Evolutionary conservation across 1,139 yeast genomes (phyloP).

Genomic region (Yamadazyma siamensis): DNA sequence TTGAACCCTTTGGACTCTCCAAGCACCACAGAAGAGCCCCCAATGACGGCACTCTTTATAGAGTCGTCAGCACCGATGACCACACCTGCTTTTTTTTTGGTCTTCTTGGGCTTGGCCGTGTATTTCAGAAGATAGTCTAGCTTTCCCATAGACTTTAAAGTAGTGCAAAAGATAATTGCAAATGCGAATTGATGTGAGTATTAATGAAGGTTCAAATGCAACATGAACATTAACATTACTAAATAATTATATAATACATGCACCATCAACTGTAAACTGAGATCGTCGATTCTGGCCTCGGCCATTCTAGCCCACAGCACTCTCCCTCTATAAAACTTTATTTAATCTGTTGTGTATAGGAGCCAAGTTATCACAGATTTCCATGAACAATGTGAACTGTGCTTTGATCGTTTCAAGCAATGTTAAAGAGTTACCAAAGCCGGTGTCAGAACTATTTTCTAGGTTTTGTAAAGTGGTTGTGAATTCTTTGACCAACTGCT

Average conservation of each 20-base stretch:
- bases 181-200: slow-evolving; percentile 1
- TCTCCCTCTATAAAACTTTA: slow-evolving; percentile 9
- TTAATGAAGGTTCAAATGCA: too few relatives aligned
- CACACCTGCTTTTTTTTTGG: slow-evolving; percentile 10
- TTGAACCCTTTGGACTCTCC: slow-evolving; percentile 30
- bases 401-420: slow-evolving; percentile 69
- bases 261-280: too few relatives aligned
- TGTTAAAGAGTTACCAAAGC: slow-evolving; percentile 51
- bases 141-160: slow-evolving; percentile 9
- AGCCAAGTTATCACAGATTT: slow-evolving; percentile 84
- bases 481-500: slow-evolving; percentile 69
- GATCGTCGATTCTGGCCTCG: too few relatives aligned
- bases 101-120: slow-evolving; percentile 11
- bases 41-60: slow-evolving; percentile 5
- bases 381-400: slow-evolving; percentile 86
- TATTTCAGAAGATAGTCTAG: slow-evolving; percentile 19
- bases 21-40: slow-evolving; percentile 20
- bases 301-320: neutral
- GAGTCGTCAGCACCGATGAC: slow-evolving; percentile 12
- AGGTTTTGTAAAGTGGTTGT: slow-evolving; percentile 46
- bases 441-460: slow-evolving; percentile 44
- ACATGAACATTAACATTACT: too few relatives aligned
- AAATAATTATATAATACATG: too few relatives aligned
- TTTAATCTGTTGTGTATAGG: slow-evolving; percentile 69
- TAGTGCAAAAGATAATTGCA: slow-evolving; percentile 3